These are phyloP conservation scores for Ziziphus jujuba DNA, from an alignment of 306 rosid species.

Conservation along the genomic window DNA sequence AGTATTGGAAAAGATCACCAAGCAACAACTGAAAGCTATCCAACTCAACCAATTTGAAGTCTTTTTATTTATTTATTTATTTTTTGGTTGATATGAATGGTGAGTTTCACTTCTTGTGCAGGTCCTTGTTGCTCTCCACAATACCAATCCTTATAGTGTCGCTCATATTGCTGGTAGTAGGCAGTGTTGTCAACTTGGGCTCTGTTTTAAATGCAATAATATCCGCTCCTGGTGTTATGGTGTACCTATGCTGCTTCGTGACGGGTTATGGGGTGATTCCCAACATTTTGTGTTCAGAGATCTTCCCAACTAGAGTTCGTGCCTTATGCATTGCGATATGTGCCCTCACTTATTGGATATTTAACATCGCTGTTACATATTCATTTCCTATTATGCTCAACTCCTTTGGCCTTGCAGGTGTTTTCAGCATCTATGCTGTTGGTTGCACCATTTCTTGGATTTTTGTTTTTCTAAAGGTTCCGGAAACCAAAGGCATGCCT, in stretches of 20 bases:
- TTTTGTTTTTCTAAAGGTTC: conserved; percentile 65
- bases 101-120: conserved; percentile 29
- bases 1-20: too few relatives aligned
- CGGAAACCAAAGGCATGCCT: conserved; percentile 86
- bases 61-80: too few relatives aligned
- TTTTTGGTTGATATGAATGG: neutral
- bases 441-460: conserved; percentile 62
- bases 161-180: conserved; percentile 48
- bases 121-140: conserved; percentile 64
- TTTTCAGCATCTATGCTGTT: conserved; percentile 47
- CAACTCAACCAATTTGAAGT: neutral
- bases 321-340: conserved; percentile 67
- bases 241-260: conserved; percentile 60
- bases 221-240: conserved; percentile 43
- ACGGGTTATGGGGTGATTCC: conserved; percentile 71
- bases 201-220: conserved; percentile 45
- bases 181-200: conserved; percentile 32
- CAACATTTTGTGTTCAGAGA: conserved; percentile 63
- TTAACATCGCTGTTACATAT: conserved; percentile 54
- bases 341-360: conserved; percentile 61
- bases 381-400: conserved; percentile 51
- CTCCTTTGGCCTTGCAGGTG: conserved; percentile 53
- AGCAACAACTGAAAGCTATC: neutral
- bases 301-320: conserved; percentile 65
- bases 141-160: conserved; percentile 54